phyloP scores from a whole-genome alignment of 2,329 filamentous ascomycete species.

The Talaromyces funiculosus region DNA sequence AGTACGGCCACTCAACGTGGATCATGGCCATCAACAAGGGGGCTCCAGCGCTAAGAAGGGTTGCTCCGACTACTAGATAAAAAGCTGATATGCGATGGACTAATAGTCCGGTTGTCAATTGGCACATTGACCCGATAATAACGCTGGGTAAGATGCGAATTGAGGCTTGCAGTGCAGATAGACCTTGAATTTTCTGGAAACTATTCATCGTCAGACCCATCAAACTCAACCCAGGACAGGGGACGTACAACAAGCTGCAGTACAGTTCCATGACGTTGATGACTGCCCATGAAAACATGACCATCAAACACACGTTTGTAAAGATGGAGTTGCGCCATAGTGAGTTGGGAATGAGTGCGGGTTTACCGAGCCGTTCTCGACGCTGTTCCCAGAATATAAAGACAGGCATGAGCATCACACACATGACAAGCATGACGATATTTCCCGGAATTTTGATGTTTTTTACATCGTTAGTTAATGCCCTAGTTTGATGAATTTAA shows the following conservation, averaged over 20 bases:
- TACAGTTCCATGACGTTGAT: constrained; percentile 25
- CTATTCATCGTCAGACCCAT: constrained; percentile 1
- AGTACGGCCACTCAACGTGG: constrained; percentile 44
- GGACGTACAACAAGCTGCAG: constrained; percentile 21
- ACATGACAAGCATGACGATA: constrained; percentile 26
- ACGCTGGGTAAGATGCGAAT: constrained; percentile 43
- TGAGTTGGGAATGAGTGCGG: constrained; percentile 31
- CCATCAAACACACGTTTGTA: constrained; percentile 26
- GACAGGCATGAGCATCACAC: constrained; percentile 22
- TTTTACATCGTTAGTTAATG: constrained; percentile 8
- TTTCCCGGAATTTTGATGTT: constrained; percentile 15
- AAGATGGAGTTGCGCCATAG: constrained; percentile 31
- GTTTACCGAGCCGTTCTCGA: constrained; percentile 21
- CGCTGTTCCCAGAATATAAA: constrained; percentile 24
- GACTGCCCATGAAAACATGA: constrained; percentile 29
- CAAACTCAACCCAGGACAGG: background rate
- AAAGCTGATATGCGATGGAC: constrained; percentile 43
- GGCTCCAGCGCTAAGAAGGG: constrained; percentile 30
- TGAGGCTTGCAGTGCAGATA: constrained; percentile 41
- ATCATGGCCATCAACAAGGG: constrained; percentile 45
- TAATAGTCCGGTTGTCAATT: constrained; percentile 43
- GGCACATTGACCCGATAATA: constrained; percentile 32
- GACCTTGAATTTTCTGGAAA: constrained; percentile 46
- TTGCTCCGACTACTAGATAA: constrained; percentile 36
- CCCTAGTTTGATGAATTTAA: background rate